phyloP scores from a whole-genome alignment of 2,329 filamentous ascomycete species.

The Trichoderma gracile region DNA sequence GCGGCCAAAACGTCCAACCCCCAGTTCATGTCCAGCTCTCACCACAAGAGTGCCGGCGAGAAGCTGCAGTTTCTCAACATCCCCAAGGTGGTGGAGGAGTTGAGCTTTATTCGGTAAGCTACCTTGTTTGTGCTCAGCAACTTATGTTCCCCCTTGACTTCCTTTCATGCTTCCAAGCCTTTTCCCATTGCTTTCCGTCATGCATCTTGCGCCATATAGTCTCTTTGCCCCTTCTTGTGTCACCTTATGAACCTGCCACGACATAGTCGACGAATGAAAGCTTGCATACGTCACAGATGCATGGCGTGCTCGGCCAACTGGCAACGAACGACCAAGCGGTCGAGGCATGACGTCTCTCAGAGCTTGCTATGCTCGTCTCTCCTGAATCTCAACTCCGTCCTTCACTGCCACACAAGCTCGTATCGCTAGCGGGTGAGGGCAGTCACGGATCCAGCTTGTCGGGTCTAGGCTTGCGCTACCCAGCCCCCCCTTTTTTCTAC shows the following conservation, averaged over 20 bases:
- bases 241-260: not conserved
- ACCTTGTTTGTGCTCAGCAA: not conserved
- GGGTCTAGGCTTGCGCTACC: slow-evolving; percentile 10
- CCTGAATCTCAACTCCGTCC: too few species aligned
- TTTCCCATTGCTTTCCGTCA: not conserved
- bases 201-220: not conserved
- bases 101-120: slow-evolving; percentile 72
- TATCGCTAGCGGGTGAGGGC: not conserved
- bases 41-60: slow-evolving; percentile 45
- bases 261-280: not conserved
- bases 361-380: slow-evolving; percentile 8
- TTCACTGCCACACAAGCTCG: not conserved
- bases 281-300: not conserved
- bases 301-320: not conserved
- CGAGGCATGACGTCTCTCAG: not conserved
- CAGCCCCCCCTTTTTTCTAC: not conserved
- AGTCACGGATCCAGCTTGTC: slow-evolving; percentile 22
- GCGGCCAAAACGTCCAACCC: slow-evolving; percentile 60
- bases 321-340: slow-evolving; percentile 8
- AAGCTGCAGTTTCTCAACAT: slow-evolving; percentile 60
- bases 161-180: not conserved
- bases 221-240: not conserved
- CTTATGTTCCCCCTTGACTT: not conserved
- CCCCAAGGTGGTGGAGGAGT: slow-evolving; percentile 62
- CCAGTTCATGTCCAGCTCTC: slow-evolving; percentile 49